Evolutionary conservation across 129 eudicot genomes (phyloP).

Genomic region (Helianthus tuberosus): DNA sequence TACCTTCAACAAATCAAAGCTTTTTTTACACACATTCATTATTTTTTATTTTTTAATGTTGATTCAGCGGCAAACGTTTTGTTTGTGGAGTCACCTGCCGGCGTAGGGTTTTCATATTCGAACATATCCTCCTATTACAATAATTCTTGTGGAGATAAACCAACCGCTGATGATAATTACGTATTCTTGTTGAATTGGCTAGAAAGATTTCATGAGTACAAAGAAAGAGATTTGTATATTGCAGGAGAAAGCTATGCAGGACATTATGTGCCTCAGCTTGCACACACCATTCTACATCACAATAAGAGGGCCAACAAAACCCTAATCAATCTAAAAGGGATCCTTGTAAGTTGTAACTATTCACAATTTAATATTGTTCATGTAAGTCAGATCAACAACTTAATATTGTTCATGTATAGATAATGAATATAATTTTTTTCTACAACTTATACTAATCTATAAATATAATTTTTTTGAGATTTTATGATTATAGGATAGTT

Average conservation of each 20-base stretch:
- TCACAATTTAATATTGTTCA: neutral
- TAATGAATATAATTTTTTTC: too few relatives aligned
- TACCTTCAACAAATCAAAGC: neutral
- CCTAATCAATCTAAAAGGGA: slow-evolving; percentile 80
- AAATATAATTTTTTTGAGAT: too few relatives aligned
- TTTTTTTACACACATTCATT: neutral
- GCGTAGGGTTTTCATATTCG: slow-evolving; percentile 80
- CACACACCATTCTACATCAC: slow-evolving; percentile 59
- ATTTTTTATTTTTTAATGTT: neutral
- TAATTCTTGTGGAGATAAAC: slow-evolving; percentile 44
- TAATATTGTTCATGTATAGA: too few relatives aligned
- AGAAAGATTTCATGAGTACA: slow-evolving; percentile 70
- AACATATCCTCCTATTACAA: slow-evolving; percentile 48
- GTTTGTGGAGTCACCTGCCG: slow-evolving; percentile 90
- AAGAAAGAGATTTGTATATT: slow-evolving; percentile 63
- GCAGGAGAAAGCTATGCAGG: slow-evolving; percentile 90
- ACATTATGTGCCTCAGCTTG: slow-evolving; percentile 93
- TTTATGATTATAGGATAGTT: neutral
- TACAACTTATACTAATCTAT: too few relatives aligned
- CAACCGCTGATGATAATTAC: slow-evolving; percentile 57
- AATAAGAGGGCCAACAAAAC: slow-evolving; percentile 54
- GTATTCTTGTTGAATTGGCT: slow-evolving; percentile 77
- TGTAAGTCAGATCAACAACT: neutral
- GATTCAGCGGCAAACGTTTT: slow-evolving; percentile 67
- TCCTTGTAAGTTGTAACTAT: slow-evolving; percentile 50